phyloP scores from a whole-genome alignment of 2,329 filamentous ascomycete genomes.

The Grosmannia penicillata region DNA sequence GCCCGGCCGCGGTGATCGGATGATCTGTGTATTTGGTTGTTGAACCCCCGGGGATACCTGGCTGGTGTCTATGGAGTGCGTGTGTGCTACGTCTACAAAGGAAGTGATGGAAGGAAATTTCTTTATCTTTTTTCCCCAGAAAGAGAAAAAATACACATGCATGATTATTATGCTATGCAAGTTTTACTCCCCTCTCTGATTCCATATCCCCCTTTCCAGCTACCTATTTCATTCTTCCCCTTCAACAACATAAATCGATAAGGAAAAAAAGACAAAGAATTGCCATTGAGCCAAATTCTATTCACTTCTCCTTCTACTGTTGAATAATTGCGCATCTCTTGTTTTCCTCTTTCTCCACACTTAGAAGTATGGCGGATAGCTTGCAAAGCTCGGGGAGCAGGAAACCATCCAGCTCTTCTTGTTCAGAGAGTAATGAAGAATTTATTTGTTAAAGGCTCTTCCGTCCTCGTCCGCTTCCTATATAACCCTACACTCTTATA shows the following conservation, averaged over 20 bases:
- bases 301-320: no score
- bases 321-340: no score
- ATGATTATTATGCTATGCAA: constrained; percentile 6
- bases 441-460: no score
- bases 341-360: no score
- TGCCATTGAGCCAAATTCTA: no score
- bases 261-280: constrained; percentile 1
- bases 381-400: no score
- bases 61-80: constrained; percentile 50
- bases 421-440: no score
- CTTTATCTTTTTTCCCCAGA: constrained; percentile 5
- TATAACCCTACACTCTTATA: no score
- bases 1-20: constrained; percentile 23
- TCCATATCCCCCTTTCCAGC: background rate
- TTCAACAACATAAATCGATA: constrained; percentile 1
- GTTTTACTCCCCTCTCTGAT: no score
- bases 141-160: constrained; percentile 7
- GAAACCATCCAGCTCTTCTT: no score
- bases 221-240: background rate
- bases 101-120: constrained; percentile 4
- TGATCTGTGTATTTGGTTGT: constrained; percentile 23
- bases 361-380: no score
- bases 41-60: constrained; percentile 28
- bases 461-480: no score
- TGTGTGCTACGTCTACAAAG: constrained; percentile 31